These are phyloP conservation scores for Coriolopsis trogii DNA, from an alignment of 1,284 basidiomycete species.

Conservation along the genomic window DNA sequence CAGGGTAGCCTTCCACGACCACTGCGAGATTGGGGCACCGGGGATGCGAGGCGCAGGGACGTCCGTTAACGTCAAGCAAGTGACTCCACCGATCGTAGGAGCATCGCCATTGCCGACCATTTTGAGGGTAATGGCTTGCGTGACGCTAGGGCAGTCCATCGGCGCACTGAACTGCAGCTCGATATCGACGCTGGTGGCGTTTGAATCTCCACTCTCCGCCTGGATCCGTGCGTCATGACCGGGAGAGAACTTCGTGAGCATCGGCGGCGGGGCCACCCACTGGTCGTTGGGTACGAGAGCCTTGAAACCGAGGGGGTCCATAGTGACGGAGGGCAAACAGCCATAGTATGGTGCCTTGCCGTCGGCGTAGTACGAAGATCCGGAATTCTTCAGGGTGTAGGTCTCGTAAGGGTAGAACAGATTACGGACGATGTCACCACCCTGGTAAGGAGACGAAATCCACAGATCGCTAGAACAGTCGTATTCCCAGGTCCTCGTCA, in stretches of 20 bases:
- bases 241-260: slow-evolving; percentile 78
- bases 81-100: slow-evolving; percentile 55
- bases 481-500: slow-evolving; percentile 62
- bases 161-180: slow-evolving; percentile 74
- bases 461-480: slow-evolving; percentile 61
- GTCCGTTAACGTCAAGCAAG: slow-evolving; percentile 50
- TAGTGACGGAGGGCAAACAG: slow-evolving; percentile 66
- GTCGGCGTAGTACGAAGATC: slow-evolving; percentile 60
- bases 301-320: slow-evolving; percentile 82
- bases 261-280: slow-evolving; percentile 73
- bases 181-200: slow-evolving; percentile 67
- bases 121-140: slow-evolving; percentile 61
- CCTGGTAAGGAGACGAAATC: slow-evolving; percentile 78
- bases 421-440: slow-evolving; percentile 67
- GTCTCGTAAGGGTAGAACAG: slow-evolving; percentile 83
- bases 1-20: slow-evolving; percentile 76
- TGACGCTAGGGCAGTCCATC: slow-evolving; percentile 78
- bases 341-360: slow-evolving; percentile 66
- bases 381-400: slow-evolving; percentile 68
- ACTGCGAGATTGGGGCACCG: slow-evolving; percentile 61
- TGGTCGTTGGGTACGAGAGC: slow-evolving; percentile 68
- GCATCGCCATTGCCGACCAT: slow-evolving; percentile 63
- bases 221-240: slow-evolving; percentile 82
- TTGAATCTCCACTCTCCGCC: slow-evolving; percentile 48
- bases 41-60: slow-evolving; percentile 50